Base-by-base conservation (phyloP, 2,329 filamentous ascomycete genomes). In the Fusarium newnesense region DNA sequence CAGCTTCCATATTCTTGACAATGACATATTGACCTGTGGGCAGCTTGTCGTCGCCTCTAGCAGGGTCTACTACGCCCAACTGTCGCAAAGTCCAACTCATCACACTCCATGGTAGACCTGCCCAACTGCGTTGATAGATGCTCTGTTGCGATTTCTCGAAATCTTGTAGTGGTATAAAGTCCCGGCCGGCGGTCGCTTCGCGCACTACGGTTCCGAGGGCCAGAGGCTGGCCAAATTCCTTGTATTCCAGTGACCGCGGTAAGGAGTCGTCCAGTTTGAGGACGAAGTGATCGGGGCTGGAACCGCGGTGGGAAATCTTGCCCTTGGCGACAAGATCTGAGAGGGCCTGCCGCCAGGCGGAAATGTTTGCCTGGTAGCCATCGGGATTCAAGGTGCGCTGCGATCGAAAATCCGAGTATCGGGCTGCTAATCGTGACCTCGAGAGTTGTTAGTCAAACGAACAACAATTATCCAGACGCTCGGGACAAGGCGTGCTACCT, bases 381-480 rank as follows among this genome's bases (percentile, higher is more conserved):
- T 97, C 94, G 2, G 94, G 94, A 79, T 97, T 97, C 28, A 93
- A 89, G 43, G 88, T 89, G 76, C 88, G 88, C 75, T 96, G 94
- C 9, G 89, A 83, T 42, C 90, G 87, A 79, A 97, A 97, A 81
- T 97, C 95, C 53, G 94, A 95, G 84, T 97, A 97, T 50, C 97
- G 90, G 9, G 94, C 95, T 18, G 94, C 91, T 18, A 97, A 87
- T 56, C 95, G 93, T 72, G 91, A 89, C 84, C 92, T 94, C 74
- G 24, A 30, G n/a, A 8, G 3, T 28, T 16, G 10, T 59, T n/a
- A 72, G 60, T 44, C 12, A n/a, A 49, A n/a, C 12, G n/a, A 49
- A 21, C 11, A 24, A 15, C 16, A 11, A 19, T 34, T 21, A 59
- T 30, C 26, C 8, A 21, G 26, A 47, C 37, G 13, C 18, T 13